Evolutionary conservation across 495 filamentous ascomycete genomes (phyloP), one percentile per base, ranked within the genome.

Genomic region (Penicillium diatomitis): DNA sequence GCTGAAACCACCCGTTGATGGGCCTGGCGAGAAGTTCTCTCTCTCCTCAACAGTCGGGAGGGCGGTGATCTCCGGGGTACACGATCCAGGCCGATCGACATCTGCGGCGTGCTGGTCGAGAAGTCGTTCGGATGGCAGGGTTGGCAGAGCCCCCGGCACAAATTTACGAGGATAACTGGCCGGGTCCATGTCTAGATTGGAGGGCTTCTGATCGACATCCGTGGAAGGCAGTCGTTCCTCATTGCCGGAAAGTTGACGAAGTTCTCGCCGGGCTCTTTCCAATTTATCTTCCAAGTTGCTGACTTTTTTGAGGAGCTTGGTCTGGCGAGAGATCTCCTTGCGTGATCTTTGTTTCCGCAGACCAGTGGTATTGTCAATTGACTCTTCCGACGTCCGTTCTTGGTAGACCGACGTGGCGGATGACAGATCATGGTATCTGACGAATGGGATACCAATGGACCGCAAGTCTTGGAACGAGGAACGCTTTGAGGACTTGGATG

Each of bases 281-380:
- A 86, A 68, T 60, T 85, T 84, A 29, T 68, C 61, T 53, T 87
- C 82, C 2, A 86, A 70, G 56, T 85, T 75, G 57, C 80, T 85
- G 42, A 86, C 81, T 36, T 74, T 72, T 67, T 83, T 82, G 45
- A 74, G 65, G 30, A 87, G 66, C 57, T 80, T 85, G 34, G 74
- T 70, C 51, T 84, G 80, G 51, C 76, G 78, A 28, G 73, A 68
- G 5, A 85, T 60, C 46, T 87, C 81, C 58, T 77, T 81, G 50
- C 75, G 77, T 0, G 79, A 83, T 12, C 74, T 68, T 39, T 78
- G 71, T 38, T 69, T 73, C 8, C 69, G 71, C 12, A 81, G 54
- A 33, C 62, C 64, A 8, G 47, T 20, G 20, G 20, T 53, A 5
- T 46, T 45, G 11, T 75, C 59, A 11, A 44, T 10, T 3, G 55